Evolutionary conservation across 495 filamentous ascomycete species (phyloP), one percentile per base, ranked within the genome.

Genomic region (Antarctomyces pellizariae): DNA sequence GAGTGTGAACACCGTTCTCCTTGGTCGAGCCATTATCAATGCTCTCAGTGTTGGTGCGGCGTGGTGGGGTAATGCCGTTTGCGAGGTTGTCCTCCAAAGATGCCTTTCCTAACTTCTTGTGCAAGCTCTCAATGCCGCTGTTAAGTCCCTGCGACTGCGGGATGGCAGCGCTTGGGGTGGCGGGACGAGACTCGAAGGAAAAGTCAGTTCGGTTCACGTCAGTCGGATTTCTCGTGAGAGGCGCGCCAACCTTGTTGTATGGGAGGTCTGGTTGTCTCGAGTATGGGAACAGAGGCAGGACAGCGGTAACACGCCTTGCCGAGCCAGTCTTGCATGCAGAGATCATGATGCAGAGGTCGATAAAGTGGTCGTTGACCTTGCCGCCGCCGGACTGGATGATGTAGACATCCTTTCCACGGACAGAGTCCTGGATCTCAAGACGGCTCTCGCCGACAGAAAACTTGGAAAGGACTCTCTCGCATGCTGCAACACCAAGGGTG

Each of bases 311-410:
- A 29, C 76, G 61, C 45, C 68, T 75, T 3, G 86, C 86, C 16
- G 78, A 89, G 27, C 89, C 86, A 2, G 78, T 93, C 53, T 93
- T 91, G 62, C 89, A 95, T 35, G 86, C 86, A 11, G 79, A 89
- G 37, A 97, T 84, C 61, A 66, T 90, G 52, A 97, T 92, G 44
- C 92, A 73, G 18, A 97, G 67, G 37, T 97, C 86, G 55, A 97
- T 70, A 24, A 97, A 59, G 48, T 91, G 70, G 46, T 97, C 86
- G 42, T 97, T 97, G 51, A 95, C 78, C 35, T 74, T 82, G 25
- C 77, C 76, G 31, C 71, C 67, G 28, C 82, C 78, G 26, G 72
- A 77, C 48, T 95, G 82, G 37, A 95, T 75, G 47, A 93, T 89
- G 51, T 89, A 92, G 42, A 97, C 84, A 60, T 95, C 86, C 48